These are phyloP conservation scores for Geotrichum restrictum DNA, from an alignment of 1,139 yeast genomes.

Conservation along the genomic window DNA sequence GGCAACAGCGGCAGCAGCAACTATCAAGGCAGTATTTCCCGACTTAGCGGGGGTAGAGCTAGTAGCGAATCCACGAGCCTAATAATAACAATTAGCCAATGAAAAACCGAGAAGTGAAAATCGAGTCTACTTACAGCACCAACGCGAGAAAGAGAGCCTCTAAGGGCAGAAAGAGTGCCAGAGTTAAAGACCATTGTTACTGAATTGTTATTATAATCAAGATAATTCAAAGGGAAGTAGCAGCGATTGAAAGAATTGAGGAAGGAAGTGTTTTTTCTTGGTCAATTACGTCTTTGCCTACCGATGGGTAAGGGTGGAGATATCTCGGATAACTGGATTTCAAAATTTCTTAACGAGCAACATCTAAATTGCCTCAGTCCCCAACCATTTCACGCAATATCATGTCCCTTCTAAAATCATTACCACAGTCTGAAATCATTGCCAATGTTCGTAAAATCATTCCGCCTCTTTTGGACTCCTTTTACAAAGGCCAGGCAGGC, in stretches of 20 bases:
- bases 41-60: neutral
- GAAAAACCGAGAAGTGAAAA: too few relatives aligned
- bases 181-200: conserved; percentile 5
- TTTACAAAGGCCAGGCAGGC: conserved; percentile 94
- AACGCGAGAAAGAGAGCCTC: conserved; percentile 7
- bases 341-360: too few relatives aligned
- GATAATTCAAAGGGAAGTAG: too few relatives aligned
- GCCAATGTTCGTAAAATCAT: conserved; percentile 49
- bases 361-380: too few relatives aligned
- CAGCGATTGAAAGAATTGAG: too few relatives aligned
- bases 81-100: neutral
- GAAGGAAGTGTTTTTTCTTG: too few relatives aligned
- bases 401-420: conserved; percentile 9
- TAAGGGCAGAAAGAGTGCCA: conserved; percentile 1
- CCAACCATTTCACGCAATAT: conserved; percentile 1
- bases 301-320: too few relatives aligned
- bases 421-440: conserved; percentile 23
- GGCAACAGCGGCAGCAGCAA: conserved; percentile 10
- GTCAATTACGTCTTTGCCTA: too few relatives aligned
- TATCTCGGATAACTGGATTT: too few relatives aligned
- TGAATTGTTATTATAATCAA: too few relatives aligned
- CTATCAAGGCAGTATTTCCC: neutral
- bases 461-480: conserved; percentile 69
- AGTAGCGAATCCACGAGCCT: neutral
- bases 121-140: conserved; percentile 12